Evolutionary conservation across 495 filamentous ascomycete genomes (phyloP).

Genomic region (Xylaria castorea): DNA sequence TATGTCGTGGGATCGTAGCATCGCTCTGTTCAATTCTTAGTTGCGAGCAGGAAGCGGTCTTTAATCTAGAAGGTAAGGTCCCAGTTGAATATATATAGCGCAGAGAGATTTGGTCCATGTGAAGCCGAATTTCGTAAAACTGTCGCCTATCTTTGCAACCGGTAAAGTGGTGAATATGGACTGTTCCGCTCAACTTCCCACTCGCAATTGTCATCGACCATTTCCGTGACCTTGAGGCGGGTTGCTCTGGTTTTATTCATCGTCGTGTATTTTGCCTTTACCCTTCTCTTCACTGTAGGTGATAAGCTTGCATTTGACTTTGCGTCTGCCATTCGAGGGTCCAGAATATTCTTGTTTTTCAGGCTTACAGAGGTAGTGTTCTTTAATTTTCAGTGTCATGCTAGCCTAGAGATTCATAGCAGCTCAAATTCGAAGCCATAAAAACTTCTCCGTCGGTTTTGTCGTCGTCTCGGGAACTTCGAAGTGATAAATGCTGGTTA

Average conservation of each 20-base stretch:
- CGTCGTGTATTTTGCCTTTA: neutral
- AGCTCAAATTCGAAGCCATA: too few species aligned
- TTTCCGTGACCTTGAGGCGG: neutral
- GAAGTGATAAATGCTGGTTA: too few species aligned
- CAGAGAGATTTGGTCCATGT: neutral
- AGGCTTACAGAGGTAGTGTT: too few species aligned
- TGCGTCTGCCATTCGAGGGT: too few species aligned
- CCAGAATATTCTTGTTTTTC: too few species aligned
- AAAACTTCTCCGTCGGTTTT: too few species aligned
- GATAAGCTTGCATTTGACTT: neutral
- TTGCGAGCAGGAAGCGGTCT: neutral
- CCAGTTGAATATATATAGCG: neutral
- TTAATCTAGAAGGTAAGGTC: too few species aligned
- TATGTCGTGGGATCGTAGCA: neutral
- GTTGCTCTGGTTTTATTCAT: neutral
- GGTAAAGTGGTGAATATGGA: neutral
- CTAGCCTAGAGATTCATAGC: too few species aligned
- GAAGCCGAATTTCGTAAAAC: neutral
- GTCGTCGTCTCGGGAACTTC: too few species aligned
- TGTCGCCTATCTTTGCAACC: neutral
- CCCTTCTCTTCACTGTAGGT: neutral
- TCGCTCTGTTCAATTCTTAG: neutral
- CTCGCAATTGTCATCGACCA: neutral
- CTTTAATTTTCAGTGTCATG: too few species aligned
- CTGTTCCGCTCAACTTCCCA: neutral